Conservation (phyloP, 1,284 basidiomycete genomes). For the Papiliotrema flavescens region DNA sequence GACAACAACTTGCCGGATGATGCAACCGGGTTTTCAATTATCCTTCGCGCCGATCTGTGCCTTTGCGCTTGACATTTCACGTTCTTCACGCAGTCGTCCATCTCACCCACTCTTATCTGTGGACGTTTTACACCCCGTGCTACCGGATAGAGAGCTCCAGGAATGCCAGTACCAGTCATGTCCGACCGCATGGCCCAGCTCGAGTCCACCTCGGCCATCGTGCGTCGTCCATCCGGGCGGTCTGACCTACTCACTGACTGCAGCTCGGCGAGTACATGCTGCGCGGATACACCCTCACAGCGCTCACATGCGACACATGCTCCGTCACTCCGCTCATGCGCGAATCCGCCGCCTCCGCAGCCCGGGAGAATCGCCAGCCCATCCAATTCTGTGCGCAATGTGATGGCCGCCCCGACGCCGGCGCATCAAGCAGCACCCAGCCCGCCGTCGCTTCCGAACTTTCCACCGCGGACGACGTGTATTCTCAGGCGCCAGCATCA, state of each 20-base stretch:
- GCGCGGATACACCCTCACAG: slow-evolving; percentile 49
- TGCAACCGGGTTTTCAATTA: too few species aligned
- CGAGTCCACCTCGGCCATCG: slow-evolving; percentile 40
- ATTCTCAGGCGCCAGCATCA: background rate
- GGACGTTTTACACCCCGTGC: background rate
- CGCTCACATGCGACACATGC: slow-evolving; percentile 42
- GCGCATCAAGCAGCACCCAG: too few species aligned
- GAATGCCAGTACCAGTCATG: slow-evolving; percentile 30
- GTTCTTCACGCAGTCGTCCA: background rate
- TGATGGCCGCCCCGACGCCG: slow-evolving; percentile 31
- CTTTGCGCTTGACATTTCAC: too few species aligned
- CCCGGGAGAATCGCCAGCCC: slow-evolving; percentile 24
- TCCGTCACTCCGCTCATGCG: slow-evolving; percentile 46
- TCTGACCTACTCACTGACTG: background rate
- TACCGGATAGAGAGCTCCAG: too few species aligned
- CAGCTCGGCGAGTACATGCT: slow-evolving; percentile 51
- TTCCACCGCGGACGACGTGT: background rate
- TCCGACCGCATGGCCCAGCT: slow-evolving; percentile 25
- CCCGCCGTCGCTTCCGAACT: background rate
- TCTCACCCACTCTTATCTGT: background rate
- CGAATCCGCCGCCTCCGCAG: slow-evolving; percentile 34
- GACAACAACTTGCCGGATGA: too few species aligned
- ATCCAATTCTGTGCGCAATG: slow-evolving; percentile 48
- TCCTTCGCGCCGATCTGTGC: too few species aligned
- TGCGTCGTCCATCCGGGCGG: slow-evolving; percentile 13